Evolutionary conservation across 129 eudicot species (phyloP), one percentile per base, ranked within the genome.

Genomic region (Flaveria ramosissima): DNA sequence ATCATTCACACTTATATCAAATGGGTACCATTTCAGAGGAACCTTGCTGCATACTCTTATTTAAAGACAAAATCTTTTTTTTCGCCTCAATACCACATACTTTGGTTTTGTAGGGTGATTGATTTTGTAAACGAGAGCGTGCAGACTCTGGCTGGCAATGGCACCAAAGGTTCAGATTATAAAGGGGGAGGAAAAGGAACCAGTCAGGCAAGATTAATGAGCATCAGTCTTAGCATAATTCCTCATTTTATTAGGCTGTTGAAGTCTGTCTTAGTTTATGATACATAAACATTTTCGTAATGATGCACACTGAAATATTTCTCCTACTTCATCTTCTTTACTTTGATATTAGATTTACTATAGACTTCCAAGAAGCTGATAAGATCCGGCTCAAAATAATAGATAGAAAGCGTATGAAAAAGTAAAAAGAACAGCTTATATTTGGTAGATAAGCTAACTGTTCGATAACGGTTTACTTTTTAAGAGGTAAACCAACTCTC

Each of bases 131-230:
- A 91, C 43, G 98, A 94, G 86, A 83, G 47, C 43, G 98, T 94
- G 65, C 81, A 72, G 66, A 94, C 98, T 45, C 86, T 91, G 59
- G 98, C 98, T 77, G 98, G 98, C 78, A 94, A 94, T 81, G 98
- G 98, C 69, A 91, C 93, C 53, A 94, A 94, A 81, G 98, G 98
- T 72, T 91, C 97, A 65, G 98, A 94, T 74, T 94, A 94, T 78
- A 84, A 77, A 80, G 98, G 98, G 19, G 98, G 98, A 68, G 84
- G 92, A 78, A 83, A 71, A 70, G 98, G 98, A 80, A 72, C 77
- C 36, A 46, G 84, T 43, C 98, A 94, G 97, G 98, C 78, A 91
- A 79, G 97, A 72, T 60, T 76, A 6, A 47, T 10, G 62, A 63
- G n/a, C 61, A 16, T 60, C 21, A 47, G 20, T 64, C 11, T 46